Evolutionary conservation across 345 rosid species (phyloP), one percentile per base, ranked within the genome.

Genomic region (Psidium guajava): DNA sequence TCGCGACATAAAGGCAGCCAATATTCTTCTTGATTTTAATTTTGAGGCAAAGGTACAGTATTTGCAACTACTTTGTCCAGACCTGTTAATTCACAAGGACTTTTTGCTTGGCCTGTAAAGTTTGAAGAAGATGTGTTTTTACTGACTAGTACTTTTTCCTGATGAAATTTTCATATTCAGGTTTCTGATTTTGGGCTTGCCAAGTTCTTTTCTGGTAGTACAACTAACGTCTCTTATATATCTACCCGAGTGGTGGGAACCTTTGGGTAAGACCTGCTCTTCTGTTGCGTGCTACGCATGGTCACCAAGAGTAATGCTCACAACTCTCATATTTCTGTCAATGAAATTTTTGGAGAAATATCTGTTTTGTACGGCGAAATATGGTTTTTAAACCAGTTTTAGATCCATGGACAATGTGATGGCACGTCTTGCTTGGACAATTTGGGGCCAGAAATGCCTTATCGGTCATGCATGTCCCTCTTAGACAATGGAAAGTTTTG

Each of bases 181-280:
- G 98, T 95, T 86, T 93, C 98, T 47, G 98, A 95, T 88, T 95
- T 95, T 90, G 98, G 98, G 83, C 91, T 95, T 10, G 98, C 98
- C 36, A 95, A 93, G 84, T 88, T 90, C 50, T 84, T 94, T 82
- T 89, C 90, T 53, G 94, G 93, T 87, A 84, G 86, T 25, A 90
- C 86, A 83, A 82, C 90, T 57, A 87, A 89, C 27, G 49, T 88
- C 69, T 88, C 96, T 69, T 98, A 95, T 85, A 89, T 94, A 57
- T 93, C 96, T 14, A 95, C 98, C 16, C 87, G 98, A 86, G 98
- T 95, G 84, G 91, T 95, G 85, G 98, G 96, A 80, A 95, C 98
- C 98, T 95, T 95, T 86, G 98, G 98, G 98, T 93, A 86, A 86
- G 91, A 64, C 14, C 44, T 82, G 49, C 53, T 86, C 50, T 83